Evolutionary conservation across 1,284 basidiomycete species (phyloP).

Genomic region (Trametes versicolor): DNA sequence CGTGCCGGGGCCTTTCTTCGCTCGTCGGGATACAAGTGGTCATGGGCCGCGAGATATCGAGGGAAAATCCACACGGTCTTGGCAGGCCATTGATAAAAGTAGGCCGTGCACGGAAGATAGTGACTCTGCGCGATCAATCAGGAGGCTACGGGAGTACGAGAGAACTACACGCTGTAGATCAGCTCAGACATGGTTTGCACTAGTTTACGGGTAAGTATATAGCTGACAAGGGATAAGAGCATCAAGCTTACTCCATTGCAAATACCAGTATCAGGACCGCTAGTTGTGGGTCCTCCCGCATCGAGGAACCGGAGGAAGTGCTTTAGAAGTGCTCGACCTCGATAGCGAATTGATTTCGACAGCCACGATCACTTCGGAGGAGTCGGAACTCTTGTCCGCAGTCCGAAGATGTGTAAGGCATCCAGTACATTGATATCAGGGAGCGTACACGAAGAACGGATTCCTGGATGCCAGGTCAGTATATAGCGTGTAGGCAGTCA

Average conservation of each 20-base stretch:
- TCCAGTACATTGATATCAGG: conserved; percentile 31
- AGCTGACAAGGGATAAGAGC: too few relatives aligned
- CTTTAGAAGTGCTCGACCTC: too few relatives aligned
- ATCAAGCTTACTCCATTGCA: too few relatives aligned
- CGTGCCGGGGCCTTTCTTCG: conserved; percentile 5
- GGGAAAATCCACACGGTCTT: not conserved
- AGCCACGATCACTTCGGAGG: too few relatives aligned
- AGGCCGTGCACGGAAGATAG: not conserved
- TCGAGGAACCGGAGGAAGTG: too few relatives aligned
- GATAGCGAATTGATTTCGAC: too few relatives aligned
- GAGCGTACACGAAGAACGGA: conserved; percentile 49
- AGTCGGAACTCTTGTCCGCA: too few relatives aligned
- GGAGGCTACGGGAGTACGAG: not conserved
- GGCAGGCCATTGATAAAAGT: not conserved
- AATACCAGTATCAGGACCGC: not conserved
- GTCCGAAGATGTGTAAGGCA: not conserved
- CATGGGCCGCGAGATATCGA: not conserved
- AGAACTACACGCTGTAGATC: not conserved
- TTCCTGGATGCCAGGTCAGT: conserved; percentile 40
- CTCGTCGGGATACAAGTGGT: not conserved
- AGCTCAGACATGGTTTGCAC: not conserved
- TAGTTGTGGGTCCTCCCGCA: too few relatives aligned
- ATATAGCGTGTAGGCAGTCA: not conserved
- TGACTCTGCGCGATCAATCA: not conserved
- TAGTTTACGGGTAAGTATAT: not conserved